Percentiles rank a stretch among this genome's conserved stretches.
Evolutionary conservation across 1,139 yeast genomes (phyloP).

Genomic region (Pichia kudriavzevii): DNA sequence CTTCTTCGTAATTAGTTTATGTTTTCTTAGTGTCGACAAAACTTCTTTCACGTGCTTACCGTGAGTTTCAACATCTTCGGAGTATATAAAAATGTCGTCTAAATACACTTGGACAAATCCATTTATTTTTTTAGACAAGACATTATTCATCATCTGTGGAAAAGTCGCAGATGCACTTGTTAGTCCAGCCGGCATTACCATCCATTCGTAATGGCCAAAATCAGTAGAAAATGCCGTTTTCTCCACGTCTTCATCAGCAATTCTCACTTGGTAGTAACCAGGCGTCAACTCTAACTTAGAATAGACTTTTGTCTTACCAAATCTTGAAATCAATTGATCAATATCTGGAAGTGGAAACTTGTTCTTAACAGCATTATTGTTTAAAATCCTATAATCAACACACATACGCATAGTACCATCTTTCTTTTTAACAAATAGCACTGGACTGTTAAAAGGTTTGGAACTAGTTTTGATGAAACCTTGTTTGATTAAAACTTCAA

Average conservation of each 20-base stretch:
- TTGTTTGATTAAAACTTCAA: not conserved
- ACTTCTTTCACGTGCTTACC: conserved; percentile 15
- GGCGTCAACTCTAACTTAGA: conserved; percentile 18
- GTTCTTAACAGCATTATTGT: conserved; percentile 1
- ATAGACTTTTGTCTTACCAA: conserved; percentile 9
- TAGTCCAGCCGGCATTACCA: conserved; percentile 22
- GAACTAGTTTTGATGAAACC: conserved; percentile 1
- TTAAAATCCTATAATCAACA: conserved; percentile 13
- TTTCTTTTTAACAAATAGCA: conserved; percentile 12
- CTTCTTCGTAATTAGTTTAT: conserved; percentile 3
- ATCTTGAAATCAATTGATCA: not conserved
- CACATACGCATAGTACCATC: conserved; percentile 19
- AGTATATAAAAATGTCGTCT: conserved; percentile 26
- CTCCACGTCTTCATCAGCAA: conserved; percentile 10
- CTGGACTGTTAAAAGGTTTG: conserved; percentile 4
- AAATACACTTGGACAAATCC: conserved; percentile 17
- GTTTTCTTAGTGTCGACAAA: conserved; percentile 13
- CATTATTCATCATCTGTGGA: conserved; percentile 17
- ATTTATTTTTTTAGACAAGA: conserved; percentile 11
- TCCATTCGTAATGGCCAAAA: conserved; percentile 17
- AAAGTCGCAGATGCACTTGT: conserved; percentile 16
- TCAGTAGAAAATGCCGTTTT: conserved; percentile 6
- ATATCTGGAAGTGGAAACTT: not conserved
- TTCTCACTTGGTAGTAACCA: conserved; percentile 19
- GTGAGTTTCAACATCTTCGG: conserved; percentile 17